phyloP scores from a whole-genome alignment of 805 yeast genomes.

The Cyberlindnera mrakii region DNA sequence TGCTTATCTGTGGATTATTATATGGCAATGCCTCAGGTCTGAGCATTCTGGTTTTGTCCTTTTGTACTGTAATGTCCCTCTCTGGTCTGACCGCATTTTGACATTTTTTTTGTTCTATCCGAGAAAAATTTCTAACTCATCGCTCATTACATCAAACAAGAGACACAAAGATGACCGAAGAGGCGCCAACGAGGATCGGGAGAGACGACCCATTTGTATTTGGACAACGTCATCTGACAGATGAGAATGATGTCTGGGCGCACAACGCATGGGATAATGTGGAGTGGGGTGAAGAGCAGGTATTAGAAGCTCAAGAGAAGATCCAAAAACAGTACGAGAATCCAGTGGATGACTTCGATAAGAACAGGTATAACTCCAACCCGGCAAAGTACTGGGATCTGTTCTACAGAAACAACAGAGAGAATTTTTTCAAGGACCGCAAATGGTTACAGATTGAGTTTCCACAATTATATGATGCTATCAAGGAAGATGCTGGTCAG shows the following conservation, averaged over 20 bases:
- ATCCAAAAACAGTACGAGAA: conserved; percentile 67
- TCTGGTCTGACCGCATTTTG: no score
- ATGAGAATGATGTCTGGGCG: conserved; percentile 77
- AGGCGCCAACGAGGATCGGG: conserved; percentile 50
- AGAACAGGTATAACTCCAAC: conserved; percentile 65
- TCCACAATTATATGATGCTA: conserved; percentile 75
- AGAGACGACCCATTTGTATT: conserved; percentile 88
- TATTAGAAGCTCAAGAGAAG: conserved; percentile 64
- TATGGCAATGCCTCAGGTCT: conserved; percentile 52
- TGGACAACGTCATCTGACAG: conserved; percentile 74
- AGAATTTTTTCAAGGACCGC: conserved; percentile 93
- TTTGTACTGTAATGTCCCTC: no score
- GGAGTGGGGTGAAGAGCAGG: conserved; percentile 93
- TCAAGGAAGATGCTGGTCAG: conserved; percentile 65
- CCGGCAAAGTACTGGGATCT: conserved; percentile 96
- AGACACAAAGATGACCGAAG: conserved; percentile 5
- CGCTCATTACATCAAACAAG: background rate
- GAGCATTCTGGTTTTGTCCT: no score
- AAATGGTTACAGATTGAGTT: conserved; percentile 95
- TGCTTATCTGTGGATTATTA: conserved; percentile 44
- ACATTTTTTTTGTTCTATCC: no score
- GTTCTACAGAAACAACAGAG: conserved; percentile 84
- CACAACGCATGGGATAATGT: conserved; percentile 96
- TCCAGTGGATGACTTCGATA: conserved; percentile 89
- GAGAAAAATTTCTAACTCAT: no score